Evolutionary conservation across 306 rosid species (phyloP).

Genomic region (Delonix regia): DNA sequence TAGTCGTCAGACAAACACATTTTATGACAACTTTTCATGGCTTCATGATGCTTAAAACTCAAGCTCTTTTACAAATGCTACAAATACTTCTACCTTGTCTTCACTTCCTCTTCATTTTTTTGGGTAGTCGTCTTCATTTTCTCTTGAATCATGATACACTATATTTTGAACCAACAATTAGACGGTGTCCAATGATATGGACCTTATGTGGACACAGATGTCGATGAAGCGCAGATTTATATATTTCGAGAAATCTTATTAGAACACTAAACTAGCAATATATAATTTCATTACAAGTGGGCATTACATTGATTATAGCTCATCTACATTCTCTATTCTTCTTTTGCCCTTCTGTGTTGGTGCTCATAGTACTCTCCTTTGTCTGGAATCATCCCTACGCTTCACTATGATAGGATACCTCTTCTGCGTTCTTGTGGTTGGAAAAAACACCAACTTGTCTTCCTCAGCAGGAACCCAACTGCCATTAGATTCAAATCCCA

Average conservation of each 20-base stretch:
- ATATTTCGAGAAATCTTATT: too few relatives aligned
- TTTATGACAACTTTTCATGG: too few relatives aligned
- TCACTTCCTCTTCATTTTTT: too few relatives aligned
- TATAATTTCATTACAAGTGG: slow-evolving; percentile 27
- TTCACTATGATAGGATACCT: slow-evolving; percentile 76
- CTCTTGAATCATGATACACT: background rate
- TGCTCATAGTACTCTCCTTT: slow-evolving; percentile 1
- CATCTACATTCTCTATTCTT: slow-evolving; percentile 31
- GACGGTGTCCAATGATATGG: too few relatives aligned
- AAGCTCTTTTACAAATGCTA: background rate
- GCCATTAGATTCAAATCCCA: slow-evolving; percentile 18
- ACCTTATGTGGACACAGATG: too few relatives aligned
- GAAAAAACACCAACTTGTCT: slow-evolving; percentile 91
- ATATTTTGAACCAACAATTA: background rate
- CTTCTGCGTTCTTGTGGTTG: slow-evolving; percentile 94
- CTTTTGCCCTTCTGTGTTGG: background rate
- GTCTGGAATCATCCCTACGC: slow-evolving; percentile 39
- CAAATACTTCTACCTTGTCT: background rate
- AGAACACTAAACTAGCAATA: slow-evolving; percentile 19
- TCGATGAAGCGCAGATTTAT: background rate
- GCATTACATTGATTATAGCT: slow-evolving; percentile 29
- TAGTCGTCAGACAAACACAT: too few relatives aligned
- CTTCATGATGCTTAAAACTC: too few relatives aligned
- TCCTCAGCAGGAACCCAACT: slow-evolving; percentile 96
- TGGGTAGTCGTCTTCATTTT: background rate